Evolutionary conservation across 805 yeast species (phyloP), one percentile per base, ranked within the genome.

Genomic region (Komagataella phaffii): DNA sequence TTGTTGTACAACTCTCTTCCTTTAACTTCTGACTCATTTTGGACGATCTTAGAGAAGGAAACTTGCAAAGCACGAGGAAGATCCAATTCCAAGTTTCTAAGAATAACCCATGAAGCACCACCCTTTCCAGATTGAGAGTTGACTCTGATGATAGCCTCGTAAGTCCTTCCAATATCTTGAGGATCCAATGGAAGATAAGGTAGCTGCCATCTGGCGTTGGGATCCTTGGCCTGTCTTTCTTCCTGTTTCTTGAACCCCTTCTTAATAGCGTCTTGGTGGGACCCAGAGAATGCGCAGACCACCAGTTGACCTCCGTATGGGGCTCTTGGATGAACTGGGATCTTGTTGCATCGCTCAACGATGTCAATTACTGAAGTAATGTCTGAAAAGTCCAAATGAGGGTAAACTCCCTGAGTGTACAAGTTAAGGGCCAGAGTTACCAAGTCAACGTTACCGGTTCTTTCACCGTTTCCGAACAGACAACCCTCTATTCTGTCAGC

Each of bases 91-190:
- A 83, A 68, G 36, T 85, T 71, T 68, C 86, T 75, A 61, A 82
- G 75, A 55, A 84, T 74, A 52, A 84, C 80, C 91, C 91, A 84
- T 19, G 90, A 88, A 48, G 90, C 88, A 66, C 91, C 91, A 63
- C 91, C 91, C 66, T 84, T 84, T 66, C 91, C 91, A n/a, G 88
- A 81, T 69, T 84, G 91, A 19, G 91, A 84, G 70, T 84, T 84
- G 60, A 84, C 90, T 72, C 91, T 75, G 62, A 84, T 84, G 53
- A 84, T 86, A 51, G 89, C 90, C 69, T 84, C 91, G 65, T 84
- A 84, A 58, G 76, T 83, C 72, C 88, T 75, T 52, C 91, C 91
- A 58, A 84, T 80, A 65, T 84, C 91, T 67, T 81, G 74, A 59
- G 91, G 91, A 70, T 84, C 91, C 64, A 84, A 74, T 54, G 91